These are phyloP conservation scores for Cryptosporidium sp. DNA, from an alignment of 169 alveolate species.

Conservation along the genomic window DNA sequence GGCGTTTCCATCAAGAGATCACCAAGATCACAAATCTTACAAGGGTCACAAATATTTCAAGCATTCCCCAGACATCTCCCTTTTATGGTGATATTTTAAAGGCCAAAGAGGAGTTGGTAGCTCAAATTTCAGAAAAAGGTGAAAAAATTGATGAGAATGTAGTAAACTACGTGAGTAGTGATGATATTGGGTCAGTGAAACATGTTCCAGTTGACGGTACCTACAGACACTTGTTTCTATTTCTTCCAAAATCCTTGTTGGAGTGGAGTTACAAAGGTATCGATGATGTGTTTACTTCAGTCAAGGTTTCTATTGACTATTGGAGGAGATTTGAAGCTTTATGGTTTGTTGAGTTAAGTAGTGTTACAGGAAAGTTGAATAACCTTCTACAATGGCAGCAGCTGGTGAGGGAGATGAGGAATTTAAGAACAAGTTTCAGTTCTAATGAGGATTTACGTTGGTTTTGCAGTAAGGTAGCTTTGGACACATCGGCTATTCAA, in stretches of 20 bases:
- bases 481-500: constrained; percentile 91
- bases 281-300: constrained; percentile 19
- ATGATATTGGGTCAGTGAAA: constrained; percentile 50
- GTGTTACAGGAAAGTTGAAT: constrained; percentile 88
- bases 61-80: constrained; percentile 81
- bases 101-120: not conserved
- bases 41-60: constrained; percentile 49
- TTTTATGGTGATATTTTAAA: constrained; percentile 16
- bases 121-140: not conserved
- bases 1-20: constrained; percentile 31
- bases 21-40: constrained; percentile 5
- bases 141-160: constrained; percentile 66
- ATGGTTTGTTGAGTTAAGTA: constrained; percentile 93
- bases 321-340: constrained; percentile 96
- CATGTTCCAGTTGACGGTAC: constrained; percentile 46
- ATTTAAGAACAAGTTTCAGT: constrained; percentile 21
- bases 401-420: constrained; percentile 91
- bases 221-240: constrained; percentile 33
- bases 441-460: constrained; percentile 45
- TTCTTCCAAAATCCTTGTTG: constrained; percentile 27
- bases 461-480: constrained; percentile 86
- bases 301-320: constrained; percentile 87
- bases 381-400: constrained; percentile 96
- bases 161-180: not conserved
- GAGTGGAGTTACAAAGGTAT: constrained; percentile 48